phyloP scores from a whole-genome alignment of 129 eudicot species.

The Pittosporum tobira region DNA sequence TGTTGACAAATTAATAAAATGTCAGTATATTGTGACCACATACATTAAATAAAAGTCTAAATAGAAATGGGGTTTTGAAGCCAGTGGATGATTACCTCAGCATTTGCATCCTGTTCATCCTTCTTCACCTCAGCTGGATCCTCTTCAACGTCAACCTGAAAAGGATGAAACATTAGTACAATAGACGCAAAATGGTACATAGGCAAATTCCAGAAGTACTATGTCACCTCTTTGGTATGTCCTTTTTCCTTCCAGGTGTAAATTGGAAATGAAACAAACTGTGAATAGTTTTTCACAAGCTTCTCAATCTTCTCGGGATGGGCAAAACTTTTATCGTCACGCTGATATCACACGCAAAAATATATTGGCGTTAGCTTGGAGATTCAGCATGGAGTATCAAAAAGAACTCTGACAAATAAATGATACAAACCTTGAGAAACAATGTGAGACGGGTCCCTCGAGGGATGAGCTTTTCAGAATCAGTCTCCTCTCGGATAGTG shows the following conservation, averaged over 20 bases:
- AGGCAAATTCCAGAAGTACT: neutral
- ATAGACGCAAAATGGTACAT: neutral
- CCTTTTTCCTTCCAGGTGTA: slow-evolving; percentile 99
- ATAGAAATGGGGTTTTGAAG: neutral
- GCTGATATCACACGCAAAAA: slow-evolving; percentile 30
- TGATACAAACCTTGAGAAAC: slow-evolving; percentile 60
- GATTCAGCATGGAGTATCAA: neutral
- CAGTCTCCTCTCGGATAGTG: slow-evolving; percentile 87
- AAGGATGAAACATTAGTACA: neutral
- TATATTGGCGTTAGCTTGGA: neutral
- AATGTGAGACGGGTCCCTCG: slow-evolving; percentile 87
- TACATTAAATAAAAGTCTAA: neutral
- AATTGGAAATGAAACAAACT: slow-evolving; percentile 91
- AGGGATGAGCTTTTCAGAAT: slow-evolving; percentile 69
- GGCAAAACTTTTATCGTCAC: slow-evolving; percentile 79
- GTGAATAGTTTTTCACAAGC: slow-evolving; percentile 88
- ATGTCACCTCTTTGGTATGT: slow-evolving; percentile 67
- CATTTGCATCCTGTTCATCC: slow-evolving; percentile 45
- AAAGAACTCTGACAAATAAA: neutral
- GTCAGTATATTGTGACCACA: neutral
- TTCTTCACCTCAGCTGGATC: slow-evolving; percentile 75
- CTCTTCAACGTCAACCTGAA: slow-evolving; percentile 93
- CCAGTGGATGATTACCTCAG: slow-evolving; percentile 29
- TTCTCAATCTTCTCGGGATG: slow-evolving; percentile 87
- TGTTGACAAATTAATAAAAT: slow-evolving; percentile 16